Conservation (phyloP, 345 rosid genomes). For the Lepidium africanum region DNA sequence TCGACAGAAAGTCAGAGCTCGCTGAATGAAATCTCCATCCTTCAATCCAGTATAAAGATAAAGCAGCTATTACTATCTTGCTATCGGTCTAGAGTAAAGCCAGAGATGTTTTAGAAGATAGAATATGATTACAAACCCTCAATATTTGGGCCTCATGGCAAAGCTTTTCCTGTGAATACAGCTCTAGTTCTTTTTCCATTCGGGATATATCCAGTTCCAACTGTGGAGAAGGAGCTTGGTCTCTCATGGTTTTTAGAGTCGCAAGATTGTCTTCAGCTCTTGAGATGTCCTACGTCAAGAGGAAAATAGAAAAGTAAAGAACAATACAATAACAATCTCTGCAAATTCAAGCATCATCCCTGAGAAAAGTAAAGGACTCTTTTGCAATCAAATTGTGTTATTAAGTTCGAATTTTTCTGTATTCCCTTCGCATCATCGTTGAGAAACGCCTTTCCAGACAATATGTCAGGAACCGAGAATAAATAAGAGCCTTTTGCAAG, state of each 20-base stretch:
- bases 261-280: slow-evolving; percentile 74
- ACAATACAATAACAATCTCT: background rate
- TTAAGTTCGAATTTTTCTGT: background rate
- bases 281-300: slow-evolving; percentile 58
- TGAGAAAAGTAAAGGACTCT: too few relatives aligned
- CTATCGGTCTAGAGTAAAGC: background rate
- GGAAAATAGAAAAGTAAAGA: background rate
- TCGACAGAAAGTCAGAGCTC: slow-evolving; percentile 80
- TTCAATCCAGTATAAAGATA: slow-evolving; percentile 16
- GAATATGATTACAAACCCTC: slow-evolving; percentile 50
- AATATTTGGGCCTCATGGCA: slow-evolving; percentile 94
- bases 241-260: slow-evolving; percentile 61
- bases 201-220: slow-evolving; percentile 58
- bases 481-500: background rate
- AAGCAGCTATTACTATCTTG: slow-evolving; percentile 1
- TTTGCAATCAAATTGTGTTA: background rate
- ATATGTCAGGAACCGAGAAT: background rate
- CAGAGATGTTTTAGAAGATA: slow-evolving; percentile 1
- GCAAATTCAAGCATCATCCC: slow-evolving; percentile 7
- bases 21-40: slow-evolving; percentile 80
- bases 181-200: slow-evolving; percentile 75
- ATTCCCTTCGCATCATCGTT: background rate
- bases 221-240: slow-evolving; percentile 61
- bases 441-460: background rate
- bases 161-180: slow-evolving; percentile 75